Conservation (phyloP, 352 stramenopile species). For the Globisporangium yorkense region DNA sequence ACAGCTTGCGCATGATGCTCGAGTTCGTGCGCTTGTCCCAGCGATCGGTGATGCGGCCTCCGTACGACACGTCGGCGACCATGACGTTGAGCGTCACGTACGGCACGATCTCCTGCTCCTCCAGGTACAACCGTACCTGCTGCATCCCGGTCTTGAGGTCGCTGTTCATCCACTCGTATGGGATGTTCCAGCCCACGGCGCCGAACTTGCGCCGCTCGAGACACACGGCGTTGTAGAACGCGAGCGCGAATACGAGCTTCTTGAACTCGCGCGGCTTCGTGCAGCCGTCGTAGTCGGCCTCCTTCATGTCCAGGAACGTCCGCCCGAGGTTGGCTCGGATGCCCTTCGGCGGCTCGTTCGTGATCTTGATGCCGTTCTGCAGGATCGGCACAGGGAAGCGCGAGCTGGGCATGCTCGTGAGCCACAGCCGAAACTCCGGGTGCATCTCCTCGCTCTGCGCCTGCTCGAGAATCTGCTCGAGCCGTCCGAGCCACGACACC, state of each 20-base stretch:
- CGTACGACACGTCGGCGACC: constrained; percentile 94
- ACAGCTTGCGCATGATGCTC: constrained; percentile 92
- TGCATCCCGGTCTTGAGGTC: constrained; percentile 93
- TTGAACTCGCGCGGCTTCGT: constrained; percentile 88
- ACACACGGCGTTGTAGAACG: constrained; percentile 95
- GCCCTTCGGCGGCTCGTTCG: constrained; percentile 91
- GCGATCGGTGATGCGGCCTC: constrained; percentile 91
- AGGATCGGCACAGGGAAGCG: constrained; percentile 92
- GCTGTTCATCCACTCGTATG: constrained; percentile 96
- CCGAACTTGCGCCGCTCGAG: constrained; percentile 93
- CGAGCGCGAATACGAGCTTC: constrained; percentile 87
- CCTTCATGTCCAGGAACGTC: constrained; percentile 91
- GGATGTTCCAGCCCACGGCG: constrained; percentile 94
- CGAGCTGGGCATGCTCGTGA: constrained; percentile 90
- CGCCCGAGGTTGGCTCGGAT: constrained; percentile 91
- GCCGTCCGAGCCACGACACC: constrained; percentile 83
- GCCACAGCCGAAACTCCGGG: constrained; percentile 89
- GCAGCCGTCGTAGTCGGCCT: constrained; percentile 84
- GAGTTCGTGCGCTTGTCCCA: constrained; percentile 94
- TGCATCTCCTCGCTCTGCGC: constrained; percentile 65
- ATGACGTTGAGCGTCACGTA: constrained; percentile 94
- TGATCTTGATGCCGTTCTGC: constrained; percentile 96
- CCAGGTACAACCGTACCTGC: constrained; percentile 89
- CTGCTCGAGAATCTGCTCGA: constrained; percentile 89
- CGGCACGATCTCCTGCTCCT: constrained; percentile 91